Percentiles rank a stretch among this genome's conserved stretches.
phyloP scores from a whole-genome alignment of 805 yeast genomes.

The Wickerhamiella lipophila region DNA sequence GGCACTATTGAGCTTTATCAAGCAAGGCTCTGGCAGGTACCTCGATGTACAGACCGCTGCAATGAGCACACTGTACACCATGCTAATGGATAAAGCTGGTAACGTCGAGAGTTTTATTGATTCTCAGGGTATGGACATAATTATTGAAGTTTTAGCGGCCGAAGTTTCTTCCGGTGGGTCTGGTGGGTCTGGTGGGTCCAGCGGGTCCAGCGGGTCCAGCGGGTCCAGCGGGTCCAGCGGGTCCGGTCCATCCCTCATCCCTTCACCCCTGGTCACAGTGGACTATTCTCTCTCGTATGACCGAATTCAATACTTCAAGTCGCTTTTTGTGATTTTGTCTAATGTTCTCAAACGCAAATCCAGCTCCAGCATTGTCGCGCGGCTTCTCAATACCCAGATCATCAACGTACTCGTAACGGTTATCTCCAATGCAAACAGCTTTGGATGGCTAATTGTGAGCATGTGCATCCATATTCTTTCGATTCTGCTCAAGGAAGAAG shows the following conservation, averaged over 20 bases:
- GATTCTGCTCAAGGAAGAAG: conserved; percentile 7
- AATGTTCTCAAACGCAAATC: conserved; percentile 12
- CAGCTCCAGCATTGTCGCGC: conserved; percentile 1
- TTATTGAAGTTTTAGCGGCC: background rate
- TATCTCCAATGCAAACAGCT: background rate
- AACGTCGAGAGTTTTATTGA: background rate
- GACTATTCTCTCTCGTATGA: conserved; percentile 11
- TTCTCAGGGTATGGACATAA: background rate
- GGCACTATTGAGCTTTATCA: conserved; percentile 5
- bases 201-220: too few relatives aligned
- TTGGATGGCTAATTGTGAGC: conserved; percentile 11
- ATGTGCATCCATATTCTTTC: conserved; percentile 11
- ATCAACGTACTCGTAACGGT: conserved; percentile 4
- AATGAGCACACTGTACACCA: conserved; percentile 6
- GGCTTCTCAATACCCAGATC: conserved; percentile 13
- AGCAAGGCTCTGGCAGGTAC: background rate
- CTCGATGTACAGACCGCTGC: conserved; percentile 10
- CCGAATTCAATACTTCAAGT: conserved; percentile 11
- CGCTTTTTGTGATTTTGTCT: conserved; percentile 9
- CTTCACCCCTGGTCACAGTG: conserved; percentile 2
- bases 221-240: background rate
- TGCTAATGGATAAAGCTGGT: conserved; percentile 6
- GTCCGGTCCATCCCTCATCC: background rate
- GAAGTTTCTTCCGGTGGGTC: conserved; percentile 2
- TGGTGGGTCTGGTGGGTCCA: background rate